Base-by-base conservation (phyloP, 768 basidiomycete species). In the Lactifluus rugatus region DNA sequence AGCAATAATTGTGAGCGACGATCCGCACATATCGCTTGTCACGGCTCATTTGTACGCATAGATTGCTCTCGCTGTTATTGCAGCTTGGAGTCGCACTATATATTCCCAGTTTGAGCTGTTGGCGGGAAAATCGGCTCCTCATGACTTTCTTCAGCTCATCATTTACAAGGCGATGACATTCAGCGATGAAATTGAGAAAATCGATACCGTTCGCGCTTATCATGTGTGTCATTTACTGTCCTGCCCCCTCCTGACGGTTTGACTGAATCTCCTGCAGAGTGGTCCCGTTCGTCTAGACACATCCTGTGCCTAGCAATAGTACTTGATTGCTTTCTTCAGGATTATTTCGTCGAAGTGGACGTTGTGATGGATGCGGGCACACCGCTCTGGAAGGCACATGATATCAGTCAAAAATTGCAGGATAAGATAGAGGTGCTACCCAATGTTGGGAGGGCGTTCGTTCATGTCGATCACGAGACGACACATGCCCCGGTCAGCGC, bases 271-370 rank as follows among this genome's bases (percentile, higher is more conserved):
- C 5, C 28, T 46, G 32, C 67, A 84, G 84, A 88, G 87, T 70
- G 87, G 87, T 51, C 87, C 87, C 31, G 86, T 88, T 65, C 50
- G 78, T 72, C 26, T 31, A 1, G 13, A 19, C 19, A 10, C 26
- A 6, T 44, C 44, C 25, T 31, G 26, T 42, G 42, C 10, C 42
- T 39, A 26, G 26, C 4, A 34, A 13, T 28, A 23, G 17, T 41
- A 50, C 6, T 26, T 63, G 14, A 65, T 57, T 56, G 36, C 16
- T 32, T 39, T 19, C 44, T 31, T 4, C 65, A 88, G 85, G 81
- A 91, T 58, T 95, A 93, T 68, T 89, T 93, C 67, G 93, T 97
- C 46, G 96, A 98, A 71, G 78, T 98, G 14, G 96, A 99, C 70
- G 81, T 97, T 47, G 94, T 97, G 44, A 89, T 97, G 86, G 80